phyloP scores from a whole-genome alignment of 352 stramenopile genomes.

The Globisporangium barbulae region DNA sequence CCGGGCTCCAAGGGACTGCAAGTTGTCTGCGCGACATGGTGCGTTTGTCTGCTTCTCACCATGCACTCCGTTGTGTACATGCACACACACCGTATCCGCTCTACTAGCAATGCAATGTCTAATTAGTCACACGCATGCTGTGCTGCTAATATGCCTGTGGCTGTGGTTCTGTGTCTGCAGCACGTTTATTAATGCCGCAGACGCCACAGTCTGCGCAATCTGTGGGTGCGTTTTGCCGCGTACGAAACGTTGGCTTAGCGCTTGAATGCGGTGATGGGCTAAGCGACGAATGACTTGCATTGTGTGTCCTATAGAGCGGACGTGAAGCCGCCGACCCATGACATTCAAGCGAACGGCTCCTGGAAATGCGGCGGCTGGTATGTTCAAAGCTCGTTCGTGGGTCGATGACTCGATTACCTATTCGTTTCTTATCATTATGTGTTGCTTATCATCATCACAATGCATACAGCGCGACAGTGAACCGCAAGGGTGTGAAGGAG shows the following conservation, averaged over 20 bases:
- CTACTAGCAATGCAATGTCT: not conserved
- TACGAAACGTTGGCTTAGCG: too few relatives aligned
- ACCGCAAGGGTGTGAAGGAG: conserved; percentile 58
- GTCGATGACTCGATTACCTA: too few relatives aligned
- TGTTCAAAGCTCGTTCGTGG: not conserved
- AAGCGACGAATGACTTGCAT: not conserved
- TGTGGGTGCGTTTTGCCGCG: conserved; percentile 47
- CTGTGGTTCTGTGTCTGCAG: conserved; percentile 21
- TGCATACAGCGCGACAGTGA: conserved; percentile 38
- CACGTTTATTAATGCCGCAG: conserved; percentile 64
- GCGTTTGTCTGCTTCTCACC: not conserved
- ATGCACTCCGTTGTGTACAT: not conserved
- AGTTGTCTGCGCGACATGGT: conserved; percentile 58
- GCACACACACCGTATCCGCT: not conserved
- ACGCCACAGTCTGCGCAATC: conserved; percentile 59
- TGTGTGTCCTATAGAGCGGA: conserved; percentile 30
- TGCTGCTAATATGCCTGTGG: not conserved
- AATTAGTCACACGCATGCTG: not conserved
- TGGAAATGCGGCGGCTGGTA: conserved; percentile 79
- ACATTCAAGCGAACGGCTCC: conserved; percentile 60
- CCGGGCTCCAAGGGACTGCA: conserved; percentile 52
- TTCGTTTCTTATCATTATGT: not conserved
- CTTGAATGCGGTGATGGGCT: too few relatives aligned
- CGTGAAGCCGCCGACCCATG: conserved; percentile 63
- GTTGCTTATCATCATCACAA: too few relatives aligned